Evolutionary conservation across 2,329 filamentous ascomycete genomes (phyloP), one percentile per base, ranked within the genome.

Genomic region (Botrytis aclada): DNA sequence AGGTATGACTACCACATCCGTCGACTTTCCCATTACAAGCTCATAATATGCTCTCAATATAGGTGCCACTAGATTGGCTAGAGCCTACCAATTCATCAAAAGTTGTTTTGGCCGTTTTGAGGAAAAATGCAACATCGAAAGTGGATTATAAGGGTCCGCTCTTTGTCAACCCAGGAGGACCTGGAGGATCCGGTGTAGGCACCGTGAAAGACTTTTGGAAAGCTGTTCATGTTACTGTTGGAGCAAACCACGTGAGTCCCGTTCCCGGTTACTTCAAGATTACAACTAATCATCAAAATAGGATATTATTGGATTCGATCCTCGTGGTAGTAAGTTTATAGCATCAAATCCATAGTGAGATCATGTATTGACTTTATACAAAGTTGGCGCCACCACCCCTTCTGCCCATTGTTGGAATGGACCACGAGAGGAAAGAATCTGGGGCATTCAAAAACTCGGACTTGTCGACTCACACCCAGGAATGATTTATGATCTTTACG

Each of bases 251-350:
- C 32, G 63, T 66, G 43, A 37, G 63, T n/a, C 7, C 8, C n/a
- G 29, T 37, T 20, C 14, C 8, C 7, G 4, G 43, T 18, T 12
- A 51, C 18, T 47, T 51, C 4, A 37, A 66, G 22, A 3, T 9
- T 20, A 51, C 14, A 51, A 12, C 14, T 37, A 47, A 51, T 4
- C 14, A 25, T 4, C 1, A 18, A 18, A 37, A 37, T 82, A 85
- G 78, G 85, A 88, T 64, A 81, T 88, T 2, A 82, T 88, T 73
- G 83, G 84, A 54, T 87, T 85, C 63, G 86, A 88, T 61, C 85
- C 86, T 4, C 82, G 86, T 34, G 86, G 86, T 37, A 80, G 43
- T 66, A 37, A 66, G 43, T 66, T n/a, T 37, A 1, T 20, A 25
- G 22, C 20, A n/a, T 1, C 12, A 51, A 43, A 34, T 22, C 18